Percentiles rank a stretch among this genome's conserved stretches.
Evolutionary conservation across 306 rosid genomes (phyloP).

Genomic region (Lagenaria siceraria): DNA sequence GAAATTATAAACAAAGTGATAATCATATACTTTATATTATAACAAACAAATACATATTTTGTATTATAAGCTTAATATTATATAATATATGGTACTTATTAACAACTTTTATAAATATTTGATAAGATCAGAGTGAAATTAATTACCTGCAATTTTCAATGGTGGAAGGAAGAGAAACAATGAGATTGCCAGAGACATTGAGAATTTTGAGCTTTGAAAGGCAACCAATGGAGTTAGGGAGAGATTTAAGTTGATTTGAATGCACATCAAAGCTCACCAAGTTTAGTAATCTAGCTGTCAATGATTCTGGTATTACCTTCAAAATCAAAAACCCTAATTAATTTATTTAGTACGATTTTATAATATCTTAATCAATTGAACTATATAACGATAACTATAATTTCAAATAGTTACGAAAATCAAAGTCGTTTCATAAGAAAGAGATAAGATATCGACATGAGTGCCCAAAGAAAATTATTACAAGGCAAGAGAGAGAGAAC

Average conservation of each 20-base stretch:
- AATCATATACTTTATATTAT: too few relatives aligned
- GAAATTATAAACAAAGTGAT: too few relatives aligned
- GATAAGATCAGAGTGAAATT: neutral
- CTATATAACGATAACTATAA: too few relatives aligned
- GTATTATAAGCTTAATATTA: too few relatives aligned
- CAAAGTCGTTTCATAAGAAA: neutral
- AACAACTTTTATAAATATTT: too few relatives aligned
- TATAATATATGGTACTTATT: neutral
- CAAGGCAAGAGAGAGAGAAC: neutral
- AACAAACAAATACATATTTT: too few relatives aligned
- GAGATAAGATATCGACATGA: neutral
- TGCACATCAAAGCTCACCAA: conserved; percentile 60
- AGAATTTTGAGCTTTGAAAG: conserved; percentile 68
- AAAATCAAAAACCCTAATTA: neutral
- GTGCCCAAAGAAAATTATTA: neutral
- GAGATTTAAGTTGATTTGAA: conserved; percentile 70
- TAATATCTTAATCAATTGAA: too few relatives aligned
- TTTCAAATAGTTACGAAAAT: neutral
- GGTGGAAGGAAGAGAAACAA: conserved; percentile 56
- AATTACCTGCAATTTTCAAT: conserved; percentile 82
- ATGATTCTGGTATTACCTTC: conserved; percentile 74
- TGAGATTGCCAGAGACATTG: conserved; percentile 68
- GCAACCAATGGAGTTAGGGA: conserved; percentile 90
- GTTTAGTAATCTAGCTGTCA: conserved; percentile 61
- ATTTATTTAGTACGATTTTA: too few relatives aligned